phyloP scores from a whole-genome alignment of 2,329 filamentous ascomycete genomes.

The Colletotrichum eremochloae region DNA sequence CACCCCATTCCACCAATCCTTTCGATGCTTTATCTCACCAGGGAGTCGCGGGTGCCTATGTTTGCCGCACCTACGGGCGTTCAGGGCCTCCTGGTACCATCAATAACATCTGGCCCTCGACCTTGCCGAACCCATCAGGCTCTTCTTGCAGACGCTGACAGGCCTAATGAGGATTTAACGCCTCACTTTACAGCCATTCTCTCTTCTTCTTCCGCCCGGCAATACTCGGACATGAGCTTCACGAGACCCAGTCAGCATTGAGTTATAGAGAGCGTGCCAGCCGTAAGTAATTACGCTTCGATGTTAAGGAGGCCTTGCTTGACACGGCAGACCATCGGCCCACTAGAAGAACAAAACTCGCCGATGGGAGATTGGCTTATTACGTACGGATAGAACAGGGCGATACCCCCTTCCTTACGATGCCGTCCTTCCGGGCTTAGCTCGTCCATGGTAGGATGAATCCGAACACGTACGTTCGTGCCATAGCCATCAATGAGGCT shows the following conservation, averaged over 20 bases:
- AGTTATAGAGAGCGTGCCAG: not conserved
- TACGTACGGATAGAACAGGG: slow-evolving; percentile 13
- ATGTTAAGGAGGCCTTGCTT: slow-evolving; percentile 6
- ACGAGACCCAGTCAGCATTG: slow-evolving; percentile 1
- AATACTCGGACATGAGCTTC: slow-evolving; percentile 13
- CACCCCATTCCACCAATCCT: slow-evolving; percentile 37
- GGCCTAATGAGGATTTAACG: slow-evolving; percentile 1
- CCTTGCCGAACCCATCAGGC: not conserved
- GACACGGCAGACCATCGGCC: slow-evolving; percentile 3
- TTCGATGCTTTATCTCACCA: slow-evolving; percentile 5
- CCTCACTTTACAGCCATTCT: not conserved
- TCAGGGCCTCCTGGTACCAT: not conserved
- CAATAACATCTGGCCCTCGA: not conserved
- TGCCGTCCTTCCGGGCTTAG: slow-evolving; percentile 1
- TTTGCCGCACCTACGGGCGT: slow-evolving; percentile 27
- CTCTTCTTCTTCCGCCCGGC: slow-evolving; percentile 7
- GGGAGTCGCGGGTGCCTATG: not conserved
- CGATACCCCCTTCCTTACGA: slow-evolving; percentile 9
- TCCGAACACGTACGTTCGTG: not conserved
- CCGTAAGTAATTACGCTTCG: slow-evolving; percentile 23
- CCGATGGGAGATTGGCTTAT: slow-evolving; percentile 30
- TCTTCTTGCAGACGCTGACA: not conserved
- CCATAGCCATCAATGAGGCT: not conserved
- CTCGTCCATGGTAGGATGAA: slow-evolving; percentile 8
- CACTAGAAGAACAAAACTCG: slow-evolving; percentile 1